Conservation (phyloP, 2,329 filamentous ascomycete genomes). For the Dendryphion nanum region DNA sequence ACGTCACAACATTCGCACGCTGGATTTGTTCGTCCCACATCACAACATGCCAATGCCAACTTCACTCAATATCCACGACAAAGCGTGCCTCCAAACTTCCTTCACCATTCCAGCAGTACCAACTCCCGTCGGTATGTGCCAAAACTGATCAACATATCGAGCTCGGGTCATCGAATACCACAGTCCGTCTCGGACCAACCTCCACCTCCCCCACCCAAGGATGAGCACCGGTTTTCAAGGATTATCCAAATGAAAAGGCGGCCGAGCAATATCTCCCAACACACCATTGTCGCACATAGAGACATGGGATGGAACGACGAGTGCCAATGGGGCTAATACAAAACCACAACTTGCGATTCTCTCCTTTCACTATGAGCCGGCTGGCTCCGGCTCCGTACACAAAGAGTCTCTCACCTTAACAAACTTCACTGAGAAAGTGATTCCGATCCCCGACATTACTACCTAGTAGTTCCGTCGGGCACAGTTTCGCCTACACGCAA, state of each 20-base stretch:
- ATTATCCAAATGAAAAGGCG: constrained; percentile 36
- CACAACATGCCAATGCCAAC: constrained; percentile 27
- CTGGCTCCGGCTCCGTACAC: constrained; percentile 24
- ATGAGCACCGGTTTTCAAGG: constrained; percentile 35
- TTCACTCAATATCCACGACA: constrained; percentile 34
- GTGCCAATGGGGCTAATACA: constrained; percentile 35
- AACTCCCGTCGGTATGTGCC: constrained; percentile 32
- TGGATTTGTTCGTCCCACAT: constrained; percentile 30
- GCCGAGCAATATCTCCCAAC: constrained; percentile 38
- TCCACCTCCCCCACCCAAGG: constrained; percentile 34
- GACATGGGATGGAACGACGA: constrained; percentile 37
- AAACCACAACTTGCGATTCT: too few relatives aligned
- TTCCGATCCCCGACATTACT: constrained; percentile 34
- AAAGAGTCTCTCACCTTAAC: constrained; percentile 22
- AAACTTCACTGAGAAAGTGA: constrained; percentile 39
- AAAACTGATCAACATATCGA: constrained; percentile 35
- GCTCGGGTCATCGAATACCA: constrained; percentile 22
- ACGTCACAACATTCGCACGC: constrained; percentile 29
- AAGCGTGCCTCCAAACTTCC: constrained; percentile 36
- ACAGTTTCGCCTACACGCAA: constrained; percentile 38
- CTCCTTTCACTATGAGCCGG: constrained; percentile 12
- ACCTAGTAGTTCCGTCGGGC: constrained; percentile 23
- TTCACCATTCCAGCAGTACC: constrained; percentile 23
- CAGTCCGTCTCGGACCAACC: constrained; percentile 32
- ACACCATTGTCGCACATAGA: constrained; percentile 29